Base-by-base conservation (phyloP, 2,329 filamentous ascomycete species). In the Fusarium sp. region DNA sequence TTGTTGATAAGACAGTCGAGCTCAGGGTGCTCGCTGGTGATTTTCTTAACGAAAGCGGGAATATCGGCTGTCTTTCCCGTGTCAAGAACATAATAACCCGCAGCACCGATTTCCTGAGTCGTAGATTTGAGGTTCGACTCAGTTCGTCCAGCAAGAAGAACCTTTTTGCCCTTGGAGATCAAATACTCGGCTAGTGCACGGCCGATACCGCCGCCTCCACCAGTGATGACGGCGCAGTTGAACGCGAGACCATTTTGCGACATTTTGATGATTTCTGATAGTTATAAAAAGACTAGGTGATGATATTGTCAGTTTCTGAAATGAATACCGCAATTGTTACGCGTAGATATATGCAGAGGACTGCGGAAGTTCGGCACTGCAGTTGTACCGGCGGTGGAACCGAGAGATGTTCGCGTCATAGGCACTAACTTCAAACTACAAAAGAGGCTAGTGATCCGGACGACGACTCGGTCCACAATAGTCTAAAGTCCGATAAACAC, bases 1-100 rank as follows among this genome's bases (percentile, higher is more conserved):
- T 91, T 90, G 80, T 90, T 90, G 76, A 90, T 81, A 1, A 90
- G 76, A 71, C 88, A 90, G 79, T 91, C 88, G 5, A 90, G 77
- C 2, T 79, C 78, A 2, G 78, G 87, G 73, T 90, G 85, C 10
- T 88, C 84, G 5, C 67, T 71, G 6, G 82, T 85, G 46, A 90
- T 75, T 21, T 81, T 82, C 46, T 82, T 64, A 60, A 86, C 79
- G 68, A 90, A 89, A 0, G 58, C 47, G 0, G 85, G 81, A 13
- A 89, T 86, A 2, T 81, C 75, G 0, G 78, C 58, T 1, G 83
- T 82, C 7, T 85, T 80, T 58, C 88, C 85, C 0, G 86, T 88
- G 75, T 90, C 88, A 2, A 86, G 75, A 1, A 85, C 82, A 67
- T 89, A 89, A 74, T 89, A 90, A 2, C 81, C 84, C 0, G 82